Evolutionary conservation across 148 eudicot genomes (phyloP).

Genomic region (Cornus suecica): DNA sequence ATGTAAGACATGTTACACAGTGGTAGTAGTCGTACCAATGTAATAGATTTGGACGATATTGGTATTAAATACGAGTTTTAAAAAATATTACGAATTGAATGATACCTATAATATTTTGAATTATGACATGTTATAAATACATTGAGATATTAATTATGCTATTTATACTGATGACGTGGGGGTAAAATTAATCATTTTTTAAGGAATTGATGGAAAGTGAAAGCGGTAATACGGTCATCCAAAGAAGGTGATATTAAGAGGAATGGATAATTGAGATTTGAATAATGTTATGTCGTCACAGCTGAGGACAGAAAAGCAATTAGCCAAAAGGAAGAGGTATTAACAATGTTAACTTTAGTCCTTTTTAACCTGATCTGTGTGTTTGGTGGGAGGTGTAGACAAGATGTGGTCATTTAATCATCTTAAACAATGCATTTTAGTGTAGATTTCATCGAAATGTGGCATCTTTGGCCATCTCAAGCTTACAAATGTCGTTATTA

Average conservation of each 20-base stretch:
- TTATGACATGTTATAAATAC: too few relatives aligned
- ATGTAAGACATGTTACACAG: too few relatives aligned
- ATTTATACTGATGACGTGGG: neutral
- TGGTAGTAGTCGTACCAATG: too few relatives aligned
- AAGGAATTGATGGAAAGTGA: neutral
- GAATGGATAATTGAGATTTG: neutral
- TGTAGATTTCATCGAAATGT: neutral
- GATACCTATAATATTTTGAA: too few relatives aligned
- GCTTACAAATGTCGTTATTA: constrained; percentile 15
- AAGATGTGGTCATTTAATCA: constrained; percentile 22
- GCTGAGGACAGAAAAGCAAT: neutral
- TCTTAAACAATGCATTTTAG: neutral
- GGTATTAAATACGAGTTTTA: too few relatives aligned
- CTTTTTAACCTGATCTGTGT: neutral
- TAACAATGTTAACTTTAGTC: neutral
- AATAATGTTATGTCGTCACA: neutral
- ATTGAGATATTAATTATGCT: neutral
- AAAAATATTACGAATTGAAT: too few relatives aligned
- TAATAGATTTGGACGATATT: too few relatives aligned
- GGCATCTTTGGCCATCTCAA: neutral
- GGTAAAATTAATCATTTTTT: neutral
- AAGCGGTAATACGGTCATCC: neutral
- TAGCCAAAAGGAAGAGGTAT: neutral
- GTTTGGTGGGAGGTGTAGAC: constrained; percentile 12
- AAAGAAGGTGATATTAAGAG: neutral